phyloP scores from a whole-genome alignment of 2,329 filamentous ascomycete genomes.

The Monosporascus sp. region DNA sequence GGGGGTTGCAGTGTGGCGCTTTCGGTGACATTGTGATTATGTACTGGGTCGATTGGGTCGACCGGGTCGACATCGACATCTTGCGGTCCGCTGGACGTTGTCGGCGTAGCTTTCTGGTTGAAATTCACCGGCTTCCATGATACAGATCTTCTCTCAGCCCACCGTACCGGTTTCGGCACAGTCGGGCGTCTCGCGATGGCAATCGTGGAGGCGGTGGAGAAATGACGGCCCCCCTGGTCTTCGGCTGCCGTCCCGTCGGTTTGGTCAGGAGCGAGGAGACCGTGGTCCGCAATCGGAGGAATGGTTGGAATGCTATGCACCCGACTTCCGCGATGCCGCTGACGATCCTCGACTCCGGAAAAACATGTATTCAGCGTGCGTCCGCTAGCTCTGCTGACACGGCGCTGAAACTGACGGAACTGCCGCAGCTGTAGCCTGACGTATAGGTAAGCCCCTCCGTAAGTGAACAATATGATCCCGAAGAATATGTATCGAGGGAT shows the following conservation, averaged over 20 bases:
- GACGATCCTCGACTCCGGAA: constrained; percentile 3
- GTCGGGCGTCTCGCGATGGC: constrained; percentile 18
- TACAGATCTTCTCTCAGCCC: constrained; percentile 10
- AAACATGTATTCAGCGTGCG: not conserved
- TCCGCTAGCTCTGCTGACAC: constrained; percentile 15
- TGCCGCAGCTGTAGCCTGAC: constrained; percentile 44
- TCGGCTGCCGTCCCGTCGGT: constrained; percentile 6
- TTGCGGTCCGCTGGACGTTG: constrained; percentile 1
- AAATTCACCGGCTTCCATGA: constrained; percentile 22
- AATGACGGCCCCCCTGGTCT: constrained; percentile 14
- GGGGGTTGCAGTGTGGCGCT: too few relatives aligned
- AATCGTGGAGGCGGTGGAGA: constrained; percentile 21
- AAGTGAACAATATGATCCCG: constrained; percentile 57
- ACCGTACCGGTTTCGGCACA: constrained; percentile 1
- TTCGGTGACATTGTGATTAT: too few relatives aligned
- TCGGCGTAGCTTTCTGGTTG: constrained; percentile 5
- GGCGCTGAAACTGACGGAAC: constrained; percentile 29
- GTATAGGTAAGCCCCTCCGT: constrained; percentile 65
- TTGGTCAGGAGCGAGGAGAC: constrained; percentile 15
- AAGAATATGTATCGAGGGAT: constrained; percentile 68
- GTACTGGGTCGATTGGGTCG: constrained; percentile 4
- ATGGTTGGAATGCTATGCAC: constrained; percentile 15
- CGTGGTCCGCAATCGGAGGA: constrained; percentile 18
- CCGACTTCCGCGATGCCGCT: constrained; percentile 4
- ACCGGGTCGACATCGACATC: not conserved